Percentiles rank a stretch among this genome's conserved stretches.
Evolutionary conservation across 1,139 yeast species (phyloP).

Genomic region (Spathaspora sp.): DNA sequence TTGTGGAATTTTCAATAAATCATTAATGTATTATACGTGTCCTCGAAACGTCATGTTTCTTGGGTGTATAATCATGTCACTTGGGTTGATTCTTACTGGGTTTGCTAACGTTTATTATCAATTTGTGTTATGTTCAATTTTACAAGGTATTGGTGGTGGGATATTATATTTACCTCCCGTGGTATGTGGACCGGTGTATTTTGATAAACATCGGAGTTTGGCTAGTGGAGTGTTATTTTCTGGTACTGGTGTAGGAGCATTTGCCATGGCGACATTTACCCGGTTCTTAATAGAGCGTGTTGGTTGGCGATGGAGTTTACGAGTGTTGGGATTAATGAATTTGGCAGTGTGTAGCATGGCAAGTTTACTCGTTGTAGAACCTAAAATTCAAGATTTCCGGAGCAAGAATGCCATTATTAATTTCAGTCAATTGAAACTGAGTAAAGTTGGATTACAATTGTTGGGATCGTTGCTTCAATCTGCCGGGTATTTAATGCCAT

Average conservation of each 20-base stretch:
- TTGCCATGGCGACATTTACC: conserved; percentile 35
- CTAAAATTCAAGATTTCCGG: conserved; percentile 16
- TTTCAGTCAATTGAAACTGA: conserved; percentile 17
- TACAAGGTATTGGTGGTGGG: conserved; percentile 43
- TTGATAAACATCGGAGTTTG: conserved; percentile 33
- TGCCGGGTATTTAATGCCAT: conserved; percentile 42
- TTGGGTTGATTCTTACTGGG: conserved; percentile 28
- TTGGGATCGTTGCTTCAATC: conserved; percentile 36
- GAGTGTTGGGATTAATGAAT: conserved; percentile 31
- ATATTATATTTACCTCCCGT: conserved; percentile 40
- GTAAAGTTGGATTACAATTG: conserved; percentile 26
- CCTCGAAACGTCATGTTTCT: conserved; percentile 24
- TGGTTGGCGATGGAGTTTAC: conserved; percentile 42
- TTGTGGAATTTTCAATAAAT: conserved; percentile 25
- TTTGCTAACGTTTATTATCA: conserved; percentile 23
- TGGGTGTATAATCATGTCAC: conserved; percentile 26
- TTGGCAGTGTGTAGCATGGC: conserved; percentile 17
- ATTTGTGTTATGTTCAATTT: conserved; percentile 23
- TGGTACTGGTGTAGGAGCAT: conserved; percentile 45
- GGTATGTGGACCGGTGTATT: conserved; percentile 40
- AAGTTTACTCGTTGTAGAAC: conserved; percentile 21
- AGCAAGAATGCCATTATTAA: conserved; percentile 18
- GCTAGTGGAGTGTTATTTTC: conserved; percentile 43
- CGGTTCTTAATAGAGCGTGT: conserved; percentile 25
- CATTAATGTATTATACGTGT: conserved; percentile 16